Conservation (phyloP, 2,329 filamentous ascomycete species). For the Trichophyton simii region DNA sequence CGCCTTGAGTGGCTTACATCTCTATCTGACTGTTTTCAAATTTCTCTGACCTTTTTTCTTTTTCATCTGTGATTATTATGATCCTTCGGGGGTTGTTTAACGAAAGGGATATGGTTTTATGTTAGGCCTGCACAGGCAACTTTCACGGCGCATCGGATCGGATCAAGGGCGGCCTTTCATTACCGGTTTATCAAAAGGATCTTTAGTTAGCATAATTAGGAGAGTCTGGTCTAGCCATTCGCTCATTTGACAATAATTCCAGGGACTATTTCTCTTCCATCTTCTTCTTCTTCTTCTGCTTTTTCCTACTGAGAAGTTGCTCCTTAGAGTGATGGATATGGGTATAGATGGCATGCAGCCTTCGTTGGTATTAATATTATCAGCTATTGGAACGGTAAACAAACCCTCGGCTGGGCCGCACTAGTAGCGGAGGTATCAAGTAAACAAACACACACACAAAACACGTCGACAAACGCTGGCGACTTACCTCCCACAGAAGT, state of each 20-base stretch:
- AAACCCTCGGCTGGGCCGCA: not conserved
- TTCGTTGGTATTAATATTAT: not conserved
- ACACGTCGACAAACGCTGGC: not conserved
- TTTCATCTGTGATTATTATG: conserved; percentile 4
- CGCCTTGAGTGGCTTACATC: not conserved
- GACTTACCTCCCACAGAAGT: not conserved
- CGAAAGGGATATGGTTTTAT: not conserved
- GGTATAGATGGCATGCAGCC: not conserved
- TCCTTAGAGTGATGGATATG: not conserved
- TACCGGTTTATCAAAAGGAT: not conserved
- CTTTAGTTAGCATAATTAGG: conserved; percentile 4
- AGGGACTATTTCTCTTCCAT: not conserved
- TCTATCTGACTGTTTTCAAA: not conserved
- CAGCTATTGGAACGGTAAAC: not conserved
- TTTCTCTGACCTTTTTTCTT: not conserved
- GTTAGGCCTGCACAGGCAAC: not conserved
- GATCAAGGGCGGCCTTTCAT: not conserved
- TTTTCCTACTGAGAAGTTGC: not conserved
- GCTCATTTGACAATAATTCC: not conserved
- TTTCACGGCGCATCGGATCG: not conserved
- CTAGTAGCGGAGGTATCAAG: not conserved
- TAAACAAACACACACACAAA: not conserved
- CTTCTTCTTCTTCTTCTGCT: not conserved
- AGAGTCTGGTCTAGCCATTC: conserved; percentile 4
- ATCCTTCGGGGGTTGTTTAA: not conserved